Evolutionary conservation across 495 filamentous ascomycete species (phyloP), one percentile per base, ranked within the genome.

Genomic region (Xylaria palmicola): DNA sequence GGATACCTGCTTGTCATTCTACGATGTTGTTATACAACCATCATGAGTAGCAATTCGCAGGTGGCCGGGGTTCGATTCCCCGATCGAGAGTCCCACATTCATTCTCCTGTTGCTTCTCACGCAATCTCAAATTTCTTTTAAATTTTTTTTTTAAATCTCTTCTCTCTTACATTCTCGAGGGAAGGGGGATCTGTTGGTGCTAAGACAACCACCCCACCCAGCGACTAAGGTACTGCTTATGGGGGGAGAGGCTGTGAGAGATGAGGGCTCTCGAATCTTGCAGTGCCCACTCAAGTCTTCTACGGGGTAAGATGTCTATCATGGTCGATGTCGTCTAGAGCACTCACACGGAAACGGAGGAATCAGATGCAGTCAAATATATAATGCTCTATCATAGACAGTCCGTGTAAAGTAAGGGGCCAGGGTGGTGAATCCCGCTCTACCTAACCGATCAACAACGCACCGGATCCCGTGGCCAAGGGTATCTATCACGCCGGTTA

Each of bases 1-100:
- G 54, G 54, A 45, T 45, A 45, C 40, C 54, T 57, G 41, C 54
- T 57, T 56, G 53, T 56, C 54, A 56, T 43, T 55, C 19, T 1
- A 24, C 6, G 29, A n/a, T n/a, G n/a, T n/a, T n/a, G n/a, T 37
- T 17, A 9, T 32, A 9, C 22, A 58, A 20, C 22, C 10, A 20
- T 15, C 32, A 4, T 36, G 32, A 41, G n/a, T 2, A 56, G 32
- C 34, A 55, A 20, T 6, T 19, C 72, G 72, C 72, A 68, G 66
- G 71, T 72, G 71, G 68, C 69, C 71, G 72, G 72, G 72, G 72
- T 75, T 75, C 72, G 70, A 75, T 75, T 75, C 72, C 72, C 72
- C 72, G 71, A 69, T 71, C 67, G 69, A 72, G 72, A 73, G 71
- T 9, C 6, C 6, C 1, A 0, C 5, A 40, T 37, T 36, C 17